Conservation (phyloP, 176 grass and related monocot species). For the Oryza nivara region DNA sequence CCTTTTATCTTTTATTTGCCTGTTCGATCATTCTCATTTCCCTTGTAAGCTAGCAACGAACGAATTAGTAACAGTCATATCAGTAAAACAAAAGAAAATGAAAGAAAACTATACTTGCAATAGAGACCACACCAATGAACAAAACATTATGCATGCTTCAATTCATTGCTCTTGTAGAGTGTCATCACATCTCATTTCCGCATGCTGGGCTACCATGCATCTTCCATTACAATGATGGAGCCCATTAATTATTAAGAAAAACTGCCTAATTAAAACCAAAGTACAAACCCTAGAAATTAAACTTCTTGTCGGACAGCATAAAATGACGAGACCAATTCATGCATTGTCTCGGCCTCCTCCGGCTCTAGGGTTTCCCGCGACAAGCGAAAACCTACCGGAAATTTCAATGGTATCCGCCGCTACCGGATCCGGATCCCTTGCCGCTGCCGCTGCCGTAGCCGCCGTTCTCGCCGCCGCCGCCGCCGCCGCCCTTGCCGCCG, state of each 20-base stretch:
- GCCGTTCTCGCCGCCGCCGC: conserved; percentile 24
- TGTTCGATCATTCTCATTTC: too few species aligned
- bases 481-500: conserved; percentile 29
- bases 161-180: neutral
- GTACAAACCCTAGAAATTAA: neutral
- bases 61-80: too few species aligned
- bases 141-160: neutral
- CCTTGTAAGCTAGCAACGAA: too few species aligned
- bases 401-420: conserved; percentile 23
- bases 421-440: conserved; percentile 30
- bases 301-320: neutral
- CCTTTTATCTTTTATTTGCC: too few species aligned
- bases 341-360: neutral
- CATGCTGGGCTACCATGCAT: conserved; percentile 22
- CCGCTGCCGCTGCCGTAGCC: conserved; percentile 29
- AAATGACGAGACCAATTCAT: conserved; percentile 14
- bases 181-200: conserved; percentile 19
- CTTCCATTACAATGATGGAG: conserved; percentile 11
- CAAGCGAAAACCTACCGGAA: neutral
- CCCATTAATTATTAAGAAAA: conserved; percentile 27
- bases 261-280: neutral
- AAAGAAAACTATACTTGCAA: neutral
- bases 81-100: too few species aligned
- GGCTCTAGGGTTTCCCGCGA: neutral
- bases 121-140: too few species aligned